These are phyloP conservation scores for Coemansia reversa DNA, from an alignment of 192 early-diverging fungal species.

Conservation along the genomic window DNA sequence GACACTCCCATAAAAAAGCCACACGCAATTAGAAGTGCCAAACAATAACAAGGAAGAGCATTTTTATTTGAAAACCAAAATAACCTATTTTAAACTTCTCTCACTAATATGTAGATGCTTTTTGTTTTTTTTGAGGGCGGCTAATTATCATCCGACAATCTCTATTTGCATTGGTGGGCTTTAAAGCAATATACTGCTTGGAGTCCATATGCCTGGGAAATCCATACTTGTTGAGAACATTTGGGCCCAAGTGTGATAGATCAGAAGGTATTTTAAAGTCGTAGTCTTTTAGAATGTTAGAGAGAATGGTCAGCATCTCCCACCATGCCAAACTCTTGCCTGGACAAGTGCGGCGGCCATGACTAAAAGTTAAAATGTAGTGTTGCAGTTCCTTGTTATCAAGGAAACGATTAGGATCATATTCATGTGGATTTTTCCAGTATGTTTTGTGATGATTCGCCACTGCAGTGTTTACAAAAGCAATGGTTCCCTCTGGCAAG, in stretches of 20 bases:
- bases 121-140: background rate
- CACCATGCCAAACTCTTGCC: conserved; percentile 31
- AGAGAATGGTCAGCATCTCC: conserved; percentile 27
- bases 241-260: conserved; percentile 20
- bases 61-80: too few species aligned
- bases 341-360: conserved; percentile 28
- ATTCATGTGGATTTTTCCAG: conserved; percentile 30
- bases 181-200: conserved; percentile 15
- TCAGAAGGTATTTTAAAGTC: conserved; percentile 27
- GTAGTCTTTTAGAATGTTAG: conserved; percentile 33
- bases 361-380: conserved; percentile 25
- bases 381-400: conserved; percentile 9
- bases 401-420: conserved; percentile 18
- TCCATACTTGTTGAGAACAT: conserved; percentile 22
- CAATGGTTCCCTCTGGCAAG: conserved; percentile 22
- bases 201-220: conserved; percentile 26
- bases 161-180: conserved; percentile 15
- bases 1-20: too few species aligned
- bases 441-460: conserved; percentile 15
- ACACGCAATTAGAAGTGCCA: too few species aligned
- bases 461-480: conserved; percentile 13
- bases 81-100: too few species aligned
- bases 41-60: too few species aligned
- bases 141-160: conserved; percentile 20
- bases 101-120: too few species aligned